Evolutionary conservation across 2,329 filamentous ascomycete species (phyloP), one percentile per base, ranked within the genome.

Genomic region (Zymoseptoria passerinii): DNA sequence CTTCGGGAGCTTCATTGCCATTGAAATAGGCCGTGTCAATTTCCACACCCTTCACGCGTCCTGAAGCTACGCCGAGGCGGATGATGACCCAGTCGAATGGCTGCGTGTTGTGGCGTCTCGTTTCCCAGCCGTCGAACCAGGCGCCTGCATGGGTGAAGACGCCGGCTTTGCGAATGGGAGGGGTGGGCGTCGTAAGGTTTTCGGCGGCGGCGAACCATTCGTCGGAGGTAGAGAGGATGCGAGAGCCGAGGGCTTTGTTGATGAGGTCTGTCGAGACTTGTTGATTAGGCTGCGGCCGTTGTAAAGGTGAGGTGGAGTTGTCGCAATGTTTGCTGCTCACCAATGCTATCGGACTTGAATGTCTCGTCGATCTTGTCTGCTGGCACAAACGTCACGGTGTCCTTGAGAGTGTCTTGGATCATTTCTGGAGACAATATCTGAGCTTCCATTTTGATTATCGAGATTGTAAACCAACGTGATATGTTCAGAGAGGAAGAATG

Each of bases 1-100:
- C 83, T 63, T 85, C 86, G 0, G 89, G 89, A 6, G 89, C 89
- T 70, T 92, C 86, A 75, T 92, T 92, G 60, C 89, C 89, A 60
- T 82, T 85, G 79, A 92, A 94, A 77, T 86, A 89, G 53, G 87
- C 84, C 2, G 89, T 92, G 74, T 92, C 88, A 63, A 92, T 80
- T 75, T 92, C 89, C 52, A 92, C 77, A 16, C 89, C 89, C 60
- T 83, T 80, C 28, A 92, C 82, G 16, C 80, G 86, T 52, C 88
- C 89, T 1, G 85, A 89, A 8, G 87, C 77, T 0, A 82, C 80
- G n/a, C 82, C 82, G 0, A 85, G 76, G 50, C 80, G 76, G 59
- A 85, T 76, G 6, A 85, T 77, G 0, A 81, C 82, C 80, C 80
- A 85, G 71, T 86, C 83, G 61, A 78, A 82, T 9, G 78, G 76